Conservation (phyloP, 1,139 yeast genomes). For the Wickerhamomyces sp. region DNA sequence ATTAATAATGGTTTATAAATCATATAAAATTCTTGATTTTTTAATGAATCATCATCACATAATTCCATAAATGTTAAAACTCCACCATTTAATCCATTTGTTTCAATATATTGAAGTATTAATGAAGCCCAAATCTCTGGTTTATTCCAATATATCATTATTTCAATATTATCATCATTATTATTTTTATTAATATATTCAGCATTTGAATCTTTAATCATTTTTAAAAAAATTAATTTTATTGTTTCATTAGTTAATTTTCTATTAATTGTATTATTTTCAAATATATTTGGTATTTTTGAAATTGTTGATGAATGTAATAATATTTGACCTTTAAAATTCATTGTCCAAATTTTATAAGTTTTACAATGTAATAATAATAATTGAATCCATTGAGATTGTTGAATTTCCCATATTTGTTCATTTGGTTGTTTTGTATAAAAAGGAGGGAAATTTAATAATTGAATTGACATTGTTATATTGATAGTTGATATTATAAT, state of each 20-base stretch:
- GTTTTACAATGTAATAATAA: constrained; percentile 55
- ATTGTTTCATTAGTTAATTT: constrained; percentile 51
- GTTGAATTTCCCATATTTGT: constrained; percentile 71
- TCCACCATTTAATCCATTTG: constrained; percentile 71
- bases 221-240: constrained; percentile 48
- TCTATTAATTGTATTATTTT: constrained; percentile 28
- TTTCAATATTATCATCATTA: constrained; percentile 33
- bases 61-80: constrained; percentile 83
- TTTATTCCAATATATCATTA: constrained; percentile 64
- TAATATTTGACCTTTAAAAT: constrained; percentile 25
- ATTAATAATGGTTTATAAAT: constrained; percentile 57
- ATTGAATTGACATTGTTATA: constrained; percentile 23
- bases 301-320: constrained; percentile 5
- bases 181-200: constrained; percentile 11
- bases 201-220: constrained; percentile 45
- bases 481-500: no score
- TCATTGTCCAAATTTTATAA: constrained; percentile 48
- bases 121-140: constrained; percentile 75
- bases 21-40: constrained; percentile 52
- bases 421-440: constrained; percentile 86
- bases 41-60: constrained; percentile 55
- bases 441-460: constrained; percentile 82
- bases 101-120: constrained; percentile 57
- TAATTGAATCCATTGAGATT: constrained; percentile 51
- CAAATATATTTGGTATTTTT: constrained; percentile 15